These are phyloP conservation scores for Plenodomus tracheiphilus DNA, from an alignment of 2,329 filamentous ascomycete species.

Conservation along the genomic window DNA sequence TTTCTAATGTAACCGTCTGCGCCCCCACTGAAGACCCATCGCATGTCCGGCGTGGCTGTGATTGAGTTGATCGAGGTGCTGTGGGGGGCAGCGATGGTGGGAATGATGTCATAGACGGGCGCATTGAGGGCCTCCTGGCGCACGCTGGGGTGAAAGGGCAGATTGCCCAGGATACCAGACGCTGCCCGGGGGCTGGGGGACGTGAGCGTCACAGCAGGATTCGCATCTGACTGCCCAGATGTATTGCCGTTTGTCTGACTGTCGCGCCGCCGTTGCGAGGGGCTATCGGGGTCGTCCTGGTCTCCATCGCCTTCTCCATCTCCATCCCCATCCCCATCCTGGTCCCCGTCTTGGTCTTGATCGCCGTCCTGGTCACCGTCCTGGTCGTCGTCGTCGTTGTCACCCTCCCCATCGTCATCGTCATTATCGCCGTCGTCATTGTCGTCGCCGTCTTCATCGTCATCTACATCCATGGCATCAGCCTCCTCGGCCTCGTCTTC, in stretches of 20 bases:
- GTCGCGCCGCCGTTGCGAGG: no score
- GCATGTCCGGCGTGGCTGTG: conserved; percentile 87
- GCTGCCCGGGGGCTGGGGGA: conserved; percentile 50
- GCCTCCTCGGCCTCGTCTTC: conserved; percentile 42
- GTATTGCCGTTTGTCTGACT: conserved; percentile 35
- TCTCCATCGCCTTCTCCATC: conserved; percentile 18
- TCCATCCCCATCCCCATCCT: conserved; percentile 46
- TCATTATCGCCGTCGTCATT: conserved; percentile 48
- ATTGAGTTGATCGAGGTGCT: conserved; percentile 94
- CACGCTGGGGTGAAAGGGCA: conserved; percentile 63
- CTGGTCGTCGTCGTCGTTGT: conserved; percentile 47
- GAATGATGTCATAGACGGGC: conserved; percentile 87
- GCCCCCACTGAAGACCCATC: conserved; percentile 93
- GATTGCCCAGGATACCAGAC: conserved; percentile 35
- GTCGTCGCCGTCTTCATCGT: conserved; percentile 48
- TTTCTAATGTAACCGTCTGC: conserved; percentile 95
- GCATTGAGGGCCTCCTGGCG: conserved; percentile 79
- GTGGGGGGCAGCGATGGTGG: conserved; percentile 94
- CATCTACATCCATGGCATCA: conserved; percentile 40
- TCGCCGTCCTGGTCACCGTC: conserved; percentile 48
- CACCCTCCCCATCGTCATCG: conserved; percentile 48
- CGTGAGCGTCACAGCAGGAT: conserved; percentile 54
- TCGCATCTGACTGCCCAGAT: conserved; percentile 36
- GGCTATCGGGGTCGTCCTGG: conserved; percentile 52
- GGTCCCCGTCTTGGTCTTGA: conserved; percentile 46